Base-by-base conservation (phyloP, 2,329 filamentous ascomycete genomes). In the Trichoderma sp. region DNA sequence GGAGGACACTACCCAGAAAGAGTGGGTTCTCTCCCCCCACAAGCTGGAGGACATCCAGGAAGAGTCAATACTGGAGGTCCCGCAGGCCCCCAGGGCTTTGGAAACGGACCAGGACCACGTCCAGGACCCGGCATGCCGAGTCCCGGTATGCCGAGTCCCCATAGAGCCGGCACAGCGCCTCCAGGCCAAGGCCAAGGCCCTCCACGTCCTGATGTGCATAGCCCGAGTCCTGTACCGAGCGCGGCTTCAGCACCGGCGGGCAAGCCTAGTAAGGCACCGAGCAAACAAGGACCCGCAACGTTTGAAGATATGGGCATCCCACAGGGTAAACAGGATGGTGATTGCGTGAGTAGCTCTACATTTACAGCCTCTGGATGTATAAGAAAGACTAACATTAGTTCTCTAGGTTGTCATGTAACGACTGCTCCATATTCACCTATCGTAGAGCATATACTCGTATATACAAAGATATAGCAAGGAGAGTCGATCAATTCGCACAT, bases 291-390 rank as follows among this genome's bases (percentile, higher is more conserved):
- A 13, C 95, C 96, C 0, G 93, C 96, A 75, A 98, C 96, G 0
- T 99, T 99, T 79, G 95, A 97, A 78, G 94, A 96, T 78, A 99
- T 99, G 96, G 96, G 96, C 49, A 95, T 99, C 74, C 93, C 94
- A 7, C 87, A 90, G 75, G 89, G 86, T 59, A 94, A 96, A 80
- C 87, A 90, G 71, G 92, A 97, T n/a, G 88, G 88, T 73, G 94
- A 98, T 81, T 99, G 95, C 84, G 94, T 97, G 88, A 86, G 87
- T 86, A 24, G 24, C 37, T 21, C 86, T 84, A 1, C 14, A 11
- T 29, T 31, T n/a, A 21, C 16, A 5, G 10, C 37, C 2, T 88
- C 87, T 70, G 85, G 86, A n/a, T 78, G 83, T 3, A 88, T 87
- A 72, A 84, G 88, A 77, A 33, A 56, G 29, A 19, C 63, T 67